Evolutionary conservation across 2,329 filamentous ascomycete genomes (phyloP).

Genomic region (Diaporthe vexans): DNA sequence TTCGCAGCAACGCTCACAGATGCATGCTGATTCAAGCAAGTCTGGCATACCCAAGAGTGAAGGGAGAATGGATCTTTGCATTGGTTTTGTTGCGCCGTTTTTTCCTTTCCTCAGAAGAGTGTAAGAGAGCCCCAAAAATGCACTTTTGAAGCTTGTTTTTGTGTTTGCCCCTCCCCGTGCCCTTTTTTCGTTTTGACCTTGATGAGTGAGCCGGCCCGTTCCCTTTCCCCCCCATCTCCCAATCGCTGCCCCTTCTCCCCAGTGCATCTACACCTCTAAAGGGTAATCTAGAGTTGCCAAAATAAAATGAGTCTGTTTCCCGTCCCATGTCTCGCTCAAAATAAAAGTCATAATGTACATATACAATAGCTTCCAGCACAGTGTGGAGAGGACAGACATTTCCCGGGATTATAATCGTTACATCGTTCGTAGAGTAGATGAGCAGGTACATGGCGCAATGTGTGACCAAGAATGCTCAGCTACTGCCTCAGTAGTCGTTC

Average conservation of each 20-base stretch:
- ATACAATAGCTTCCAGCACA: constrained; percentile 25
- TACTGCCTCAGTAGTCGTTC: constrained; percentile 68
- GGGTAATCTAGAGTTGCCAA: constrained; percentile 32
- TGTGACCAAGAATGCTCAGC: neutral
- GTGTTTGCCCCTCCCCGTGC: neutral
- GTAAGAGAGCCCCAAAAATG: neutral
- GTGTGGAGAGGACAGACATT: neutral
- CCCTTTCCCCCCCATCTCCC: too few species aligned
- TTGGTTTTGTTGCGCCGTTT: constrained; percentile 34
- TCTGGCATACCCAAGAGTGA: neutral
- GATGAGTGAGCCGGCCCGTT: too few species aligned
- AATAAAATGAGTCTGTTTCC: constrained; percentile 13
- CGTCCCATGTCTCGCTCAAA: constrained; percentile 21
- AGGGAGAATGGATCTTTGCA: constrained; percentile 37
- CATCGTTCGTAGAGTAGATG: constrained; percentile 26
- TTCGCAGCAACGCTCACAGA: too few species aligned
- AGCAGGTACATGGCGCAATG: constrained; percentile 11
- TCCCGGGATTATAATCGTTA: constrained; percentile 25
- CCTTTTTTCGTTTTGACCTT: constrained; percentile 26
- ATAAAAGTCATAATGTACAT: constrained; percentile 35
- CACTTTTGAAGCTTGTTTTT: constrained; percentile 35
- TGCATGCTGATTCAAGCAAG: neutral
- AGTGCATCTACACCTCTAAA: constrained; percentile 34
- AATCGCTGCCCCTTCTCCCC: neutral
- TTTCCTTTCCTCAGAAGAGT: neutral